phyloP scores from a whole-genome alignment of 1,284 basidiomycete species.

The Marasmius oreades region DNA sequence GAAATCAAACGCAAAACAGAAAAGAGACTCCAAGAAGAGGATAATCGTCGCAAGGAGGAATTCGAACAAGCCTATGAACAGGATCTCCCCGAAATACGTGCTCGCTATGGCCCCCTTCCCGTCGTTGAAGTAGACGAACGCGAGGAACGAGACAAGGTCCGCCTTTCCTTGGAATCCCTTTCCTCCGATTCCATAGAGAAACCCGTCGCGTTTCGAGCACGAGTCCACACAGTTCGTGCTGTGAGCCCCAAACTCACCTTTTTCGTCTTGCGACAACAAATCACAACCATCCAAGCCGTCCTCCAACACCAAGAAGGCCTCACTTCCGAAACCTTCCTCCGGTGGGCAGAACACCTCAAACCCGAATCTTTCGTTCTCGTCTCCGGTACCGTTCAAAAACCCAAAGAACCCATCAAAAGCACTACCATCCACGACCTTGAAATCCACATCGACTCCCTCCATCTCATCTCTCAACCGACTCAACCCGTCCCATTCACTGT shows the following conservation, averaged over 20 bases:
- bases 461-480: constrained; percentile 15
- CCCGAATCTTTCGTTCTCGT: constrained; percentile 92
- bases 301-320: constrained; percentile 66
- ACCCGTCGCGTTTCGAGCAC: constrained; percentile 83
- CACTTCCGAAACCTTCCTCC: constrained; percentile 97
- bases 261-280: constrained; percentile 86
- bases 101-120: constrained; percentile 1
- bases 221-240: constrained; percentile 88
- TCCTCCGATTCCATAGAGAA: constrained; percentile 47
- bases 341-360: constrained; percentile 79
- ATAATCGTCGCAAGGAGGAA: constrained; percentile 1
- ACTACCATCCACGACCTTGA: constrained; percentile 87
- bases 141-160: background rate
- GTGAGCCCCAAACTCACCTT: constrained; percentile 95
- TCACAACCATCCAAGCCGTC: constrained; percentile 83
- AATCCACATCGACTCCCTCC: constrained; percentile 78
- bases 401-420: constrained; percentile 84
- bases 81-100: constrained; percentile 4
- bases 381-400: constrained; percentile 76
- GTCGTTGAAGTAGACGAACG: constrained; percentile 1
- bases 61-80: background rate
- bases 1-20: background rate
- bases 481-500: background rate
- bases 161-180: constrained; percentile 46
- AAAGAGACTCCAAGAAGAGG: background rate